A percentile compares a stretch with the other conserved stretches of the same genome.
Evolutionary conservation across 1,284 basidiomycete species (phyloP).

Genomic region (Apiotrichum mycotoxinovorans): DNA sequence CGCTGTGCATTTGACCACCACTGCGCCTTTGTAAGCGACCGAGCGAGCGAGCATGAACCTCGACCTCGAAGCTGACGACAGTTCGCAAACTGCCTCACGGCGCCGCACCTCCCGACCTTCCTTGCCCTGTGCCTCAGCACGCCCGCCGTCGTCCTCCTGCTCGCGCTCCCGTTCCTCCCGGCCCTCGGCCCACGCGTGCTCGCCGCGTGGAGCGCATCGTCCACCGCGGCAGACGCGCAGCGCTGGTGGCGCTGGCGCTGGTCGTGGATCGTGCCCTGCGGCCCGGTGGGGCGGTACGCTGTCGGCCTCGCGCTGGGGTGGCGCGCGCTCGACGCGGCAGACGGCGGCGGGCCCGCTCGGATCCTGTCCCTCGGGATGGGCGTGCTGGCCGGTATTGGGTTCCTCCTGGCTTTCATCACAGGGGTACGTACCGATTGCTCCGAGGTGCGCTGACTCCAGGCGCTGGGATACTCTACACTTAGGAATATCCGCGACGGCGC

Average conservation of each 20-base stretch:
- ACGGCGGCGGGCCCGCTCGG: constrained; percentile 8
- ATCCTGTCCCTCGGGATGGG: constrained; percentile 22
- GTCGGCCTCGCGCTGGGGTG: constrained; percentile 36
- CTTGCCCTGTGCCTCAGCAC: constrained; percentile 30
- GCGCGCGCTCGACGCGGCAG: constrained; percentile 30
- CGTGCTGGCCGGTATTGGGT: constrained; percentile 23
- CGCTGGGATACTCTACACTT: constrained; percentile 27
- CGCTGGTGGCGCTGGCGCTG: constrained; percentile 28
- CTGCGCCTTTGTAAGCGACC: constrained; percentile 40
- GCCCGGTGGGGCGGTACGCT: constrained; percentile 35
- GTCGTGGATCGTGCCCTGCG: constrained; percentile 39
- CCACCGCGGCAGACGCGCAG: constrained; percentile 2
- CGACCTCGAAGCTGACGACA: constrained; percentile 8
- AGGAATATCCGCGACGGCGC: constrained; percentile 21
- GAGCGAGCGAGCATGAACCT: too few species aligned
- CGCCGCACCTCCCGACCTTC: constrained; percentile 37
- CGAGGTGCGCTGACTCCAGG: constrained; percentile 23
- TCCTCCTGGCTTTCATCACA: constrained; percentile 28
- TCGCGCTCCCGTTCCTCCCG: constrained; percentile 22
- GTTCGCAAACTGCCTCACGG: constrained; percentile 47
- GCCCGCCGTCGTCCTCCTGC: constrained; percentile 22
- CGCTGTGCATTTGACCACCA: constrained; percentile 46
- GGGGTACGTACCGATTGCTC: constrained; percentile 21
- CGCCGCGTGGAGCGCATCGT: constrained; percentile 17
- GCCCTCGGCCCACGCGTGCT: constrained; percentile 16